A percentile compares a stretch with the other conserved stretches of the same genome.
These are phyloP conservation scores for Sclerotinia spermophila DNA, from an alignment of 2,329 filamentous ascomycete genomes.

Conservation along the genomic window DNA sequence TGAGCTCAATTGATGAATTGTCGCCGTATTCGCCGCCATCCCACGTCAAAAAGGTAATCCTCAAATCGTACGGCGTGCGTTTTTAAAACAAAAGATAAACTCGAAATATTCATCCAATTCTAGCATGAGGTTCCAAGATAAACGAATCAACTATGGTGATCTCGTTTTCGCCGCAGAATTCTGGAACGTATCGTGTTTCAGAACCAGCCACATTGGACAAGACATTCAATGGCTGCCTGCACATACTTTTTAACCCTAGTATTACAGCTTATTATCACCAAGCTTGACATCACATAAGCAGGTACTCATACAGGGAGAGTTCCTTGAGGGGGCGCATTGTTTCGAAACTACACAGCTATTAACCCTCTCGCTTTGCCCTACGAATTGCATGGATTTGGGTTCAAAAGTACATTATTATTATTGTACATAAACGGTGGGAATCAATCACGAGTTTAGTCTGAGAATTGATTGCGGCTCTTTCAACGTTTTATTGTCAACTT, in stretches of 20 bases:
- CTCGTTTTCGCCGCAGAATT: background rate
- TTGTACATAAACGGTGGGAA: background rate
- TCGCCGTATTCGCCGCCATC: background rate
- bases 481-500: background rate
- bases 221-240: background rate
- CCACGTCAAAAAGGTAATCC: background rate
- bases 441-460: background rate
- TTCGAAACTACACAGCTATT: conserved; percentile 13
- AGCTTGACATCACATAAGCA: background rate
- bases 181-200: background rate
- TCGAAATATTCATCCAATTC: background rate
- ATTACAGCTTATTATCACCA: background rate
- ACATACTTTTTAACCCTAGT: background rate
- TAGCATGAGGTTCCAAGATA: background rate
- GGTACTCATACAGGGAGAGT: background rate
- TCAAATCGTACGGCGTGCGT: background rate
- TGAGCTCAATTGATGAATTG: background rate
- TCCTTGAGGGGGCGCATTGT: conserved; percentile 19
- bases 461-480: background rate
- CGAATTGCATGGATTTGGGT: background rate
- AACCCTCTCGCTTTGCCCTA: conserved; percentile 22
- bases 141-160: background rate
- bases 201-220: background rate
- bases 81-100: background rate
- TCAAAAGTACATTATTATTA: background rate